Evolutionary conservation across 2,329 filamentous ascomycete species (phyloP), one percentile per base, ranked within the genome.

Genomic region (Colletotrichum lentis): DNA sequence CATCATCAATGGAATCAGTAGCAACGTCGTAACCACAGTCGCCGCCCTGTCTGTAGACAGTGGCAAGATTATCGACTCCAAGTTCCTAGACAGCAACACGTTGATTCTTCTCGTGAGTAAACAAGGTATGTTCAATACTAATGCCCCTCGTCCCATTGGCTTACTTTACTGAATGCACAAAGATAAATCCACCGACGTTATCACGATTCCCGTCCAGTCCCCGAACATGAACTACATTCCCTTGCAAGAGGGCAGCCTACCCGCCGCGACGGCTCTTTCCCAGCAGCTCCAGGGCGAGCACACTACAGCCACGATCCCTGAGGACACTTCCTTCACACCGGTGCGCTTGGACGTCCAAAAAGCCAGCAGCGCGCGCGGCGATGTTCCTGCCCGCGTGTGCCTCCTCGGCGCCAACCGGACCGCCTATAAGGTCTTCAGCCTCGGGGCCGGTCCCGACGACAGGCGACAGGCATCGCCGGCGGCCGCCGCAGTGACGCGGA

Each of bases 41-140:
- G 80, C 81, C 43, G 74, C 76, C 27, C 70, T 88, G 10, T 76
- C 77, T 39, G 76, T 87, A 1, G 79, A 76, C 0, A 73, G 78
- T 6, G 79, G 78, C 12, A 78, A 76, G n/a, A 77, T 90, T 18
- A 76, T 87, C 22, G 90, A 93, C 74, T 76, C 91, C 16, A 89
- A 90, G 74, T 93, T 94, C 73, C 83, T 92, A 50, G 84, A 90
- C 72, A 86, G 91, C 63, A 77, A 83, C 14, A 82, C 80, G 0
- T 75, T 94, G 1, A 81, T 93, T 61, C 72, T 92, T 1, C 82
- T 94, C 2, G 77, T 86, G 84, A 77, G 74, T 75, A 50, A 71
- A 60, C 27, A 74, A 73, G 80, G 84, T 82, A 73, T 49, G 72
- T 18, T 39, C 69, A 22, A 5, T 6, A 10, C 10, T 5, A 3